Percentiles rank a stretch among this genome's conserved stretches.
Evolutionary conservation across 2,329 filamentous ascomycete species (phyloP).

Genomic region (Thielaviopsis populi): DNA sequence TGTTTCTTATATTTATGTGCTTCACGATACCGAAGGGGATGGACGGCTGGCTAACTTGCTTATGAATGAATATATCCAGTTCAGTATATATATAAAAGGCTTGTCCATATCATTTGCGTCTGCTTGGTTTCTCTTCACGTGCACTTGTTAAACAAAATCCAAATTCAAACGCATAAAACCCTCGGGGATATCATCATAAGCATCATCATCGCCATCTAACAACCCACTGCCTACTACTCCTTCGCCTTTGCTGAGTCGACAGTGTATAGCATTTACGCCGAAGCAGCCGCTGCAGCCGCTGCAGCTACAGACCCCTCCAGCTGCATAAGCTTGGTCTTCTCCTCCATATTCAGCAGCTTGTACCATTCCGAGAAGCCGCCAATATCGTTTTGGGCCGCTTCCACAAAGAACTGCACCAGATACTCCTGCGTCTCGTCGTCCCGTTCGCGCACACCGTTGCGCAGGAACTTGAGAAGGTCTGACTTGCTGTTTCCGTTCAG

Average conservation of each 20-base stretch:
- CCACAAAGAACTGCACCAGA: conserved; percentile 65
- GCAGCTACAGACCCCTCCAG: conserved; percentile 27
- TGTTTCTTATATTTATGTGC: background rate
- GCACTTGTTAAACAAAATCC: background rate
- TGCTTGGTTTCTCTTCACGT: background rate
- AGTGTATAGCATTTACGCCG: background rate
- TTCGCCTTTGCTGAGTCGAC: background rate
- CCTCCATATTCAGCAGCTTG: conserved; percentile 37
- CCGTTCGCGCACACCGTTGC: conserved; percentile 47
- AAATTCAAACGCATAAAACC: background rate
- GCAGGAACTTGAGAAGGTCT: conserved; percentile 67
- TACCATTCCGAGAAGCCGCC: conserved; percentile 44
- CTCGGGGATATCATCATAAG: conserved; percentile 1
- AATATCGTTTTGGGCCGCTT: conserved; percentile 40
- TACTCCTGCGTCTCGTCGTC: conserved; percentile 88
- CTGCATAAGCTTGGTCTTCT: conserved; percentile 41
- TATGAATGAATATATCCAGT: background rate
- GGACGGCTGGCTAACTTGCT: background rate
- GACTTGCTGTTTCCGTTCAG: conserved; percentile 50
- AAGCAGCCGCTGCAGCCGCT: background rate
- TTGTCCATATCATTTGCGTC: background rate
- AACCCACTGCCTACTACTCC: background rate
- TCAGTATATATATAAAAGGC: background rate
- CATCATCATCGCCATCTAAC: background rate
- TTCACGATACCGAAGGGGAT: background rate